Evolutionary conservation across 495 filamentous ascomycete species (phyloP), one percentile per base, ranked within the genome.

Genomic region (Bacidia rubella): DNA sequence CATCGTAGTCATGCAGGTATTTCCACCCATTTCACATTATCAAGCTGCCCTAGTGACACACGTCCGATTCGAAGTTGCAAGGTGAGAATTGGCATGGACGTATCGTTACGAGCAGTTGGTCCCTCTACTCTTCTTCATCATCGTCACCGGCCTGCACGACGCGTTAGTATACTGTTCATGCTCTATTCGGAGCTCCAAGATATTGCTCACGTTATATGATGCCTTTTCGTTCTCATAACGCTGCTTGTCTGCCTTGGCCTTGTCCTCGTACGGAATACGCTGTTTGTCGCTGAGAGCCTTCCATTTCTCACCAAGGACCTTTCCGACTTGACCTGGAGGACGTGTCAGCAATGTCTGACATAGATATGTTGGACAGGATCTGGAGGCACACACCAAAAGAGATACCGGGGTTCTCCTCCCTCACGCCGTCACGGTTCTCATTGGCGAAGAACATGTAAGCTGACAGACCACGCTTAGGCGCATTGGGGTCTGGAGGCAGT

Each of bases 361-460:
- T 39, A 0, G 15, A n/a, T 15, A 4, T n/a, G 47, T 2, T 17
- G 25, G 47, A 5, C 17, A 11, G n/a, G 26, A 47, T n/a, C 0
- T 25, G 35, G 17, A 42, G 22, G 22, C 44, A 60, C 75, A 55
- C 83, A 95, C 88, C 92, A 70, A 99, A 99, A 53, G 81, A 81
- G 72, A 99, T 95, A 53, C 90, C 90, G 3, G 93, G 90, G 77
- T 99, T 97, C 70, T 99, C 92, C 65, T 93, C 86, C 63, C 90
- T 86, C 60, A 99, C 92, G 68, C 92, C 94, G 60, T 97, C 92
- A 60, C 92, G 89, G 69, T 95, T 85, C 67, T 97, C 93, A 62
- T 97, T 97, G 77, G 92, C 92, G 67, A 99, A 99, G 81, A 97
- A 99, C 92, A 99, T 99, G 80, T 99, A 99, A 48, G 93, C 92